phyloP scores from a whole-genome alignment of 2,329 filamentous ascomycete species.

The Botrytis pseudocinerea region DNA sequence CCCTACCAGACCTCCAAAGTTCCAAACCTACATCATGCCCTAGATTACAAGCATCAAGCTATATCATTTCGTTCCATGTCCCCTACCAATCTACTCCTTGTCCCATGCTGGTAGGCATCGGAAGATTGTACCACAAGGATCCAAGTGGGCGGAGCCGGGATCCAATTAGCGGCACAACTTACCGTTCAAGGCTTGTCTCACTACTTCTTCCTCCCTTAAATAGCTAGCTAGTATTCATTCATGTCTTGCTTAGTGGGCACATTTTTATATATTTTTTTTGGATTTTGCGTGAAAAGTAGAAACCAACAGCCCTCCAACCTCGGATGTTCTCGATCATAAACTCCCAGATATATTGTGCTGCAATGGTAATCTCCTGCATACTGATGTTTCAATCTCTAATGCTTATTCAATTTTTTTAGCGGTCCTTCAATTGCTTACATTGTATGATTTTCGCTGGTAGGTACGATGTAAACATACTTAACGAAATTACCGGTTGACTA shows the following conservation, averaged over 20 bases:
- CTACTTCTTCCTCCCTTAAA: not conserved
- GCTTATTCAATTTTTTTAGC: not conserved
- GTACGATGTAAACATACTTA: not conserved
- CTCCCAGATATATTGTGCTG: not conserved
- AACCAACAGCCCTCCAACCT: not conserved
- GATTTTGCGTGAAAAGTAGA: not conserved
- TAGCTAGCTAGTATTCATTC: not conserved
- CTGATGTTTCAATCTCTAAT: not conserved
- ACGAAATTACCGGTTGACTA: not conserved
- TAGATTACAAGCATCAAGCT: not conserved
- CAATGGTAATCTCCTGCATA: not conserved
- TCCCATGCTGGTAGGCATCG: conserved; percentile 1
- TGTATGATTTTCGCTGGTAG: not conserved
- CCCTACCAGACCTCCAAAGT: not conserved
- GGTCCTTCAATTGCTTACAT: not conserved
- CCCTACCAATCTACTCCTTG: not conserved
- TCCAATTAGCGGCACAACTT: conserved; percentile 15
- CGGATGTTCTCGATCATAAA: not conserved
- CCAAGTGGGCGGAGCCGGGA: conserved; percentile 17
- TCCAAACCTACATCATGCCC: not conserved
- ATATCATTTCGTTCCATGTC: not conserved
- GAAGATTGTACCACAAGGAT: conserved; percentile 19
- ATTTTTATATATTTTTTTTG: not conserved
- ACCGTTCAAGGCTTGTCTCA: not conserved
- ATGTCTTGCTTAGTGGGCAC: not conserved